Conservation (phyloP, 1,139 yeast genomes). For the Diutina sp. region DNA sequence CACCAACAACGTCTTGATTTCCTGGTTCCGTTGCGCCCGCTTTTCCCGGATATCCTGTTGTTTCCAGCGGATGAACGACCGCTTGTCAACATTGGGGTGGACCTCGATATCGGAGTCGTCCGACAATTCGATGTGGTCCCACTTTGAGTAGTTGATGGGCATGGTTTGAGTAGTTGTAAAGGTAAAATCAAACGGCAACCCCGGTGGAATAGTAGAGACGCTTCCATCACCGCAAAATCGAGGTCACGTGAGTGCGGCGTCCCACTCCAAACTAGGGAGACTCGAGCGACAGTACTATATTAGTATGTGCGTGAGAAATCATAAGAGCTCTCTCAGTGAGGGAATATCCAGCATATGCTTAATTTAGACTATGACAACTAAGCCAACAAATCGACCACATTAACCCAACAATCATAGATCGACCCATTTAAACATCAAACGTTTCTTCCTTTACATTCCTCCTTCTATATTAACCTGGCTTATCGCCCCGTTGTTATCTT, state of each 20-base stretch:
- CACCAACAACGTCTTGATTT: constrained; percentile 61
- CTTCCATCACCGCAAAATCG: background rate
- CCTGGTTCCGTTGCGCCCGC: constrained; percentile 65
- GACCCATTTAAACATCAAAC: too few relatives aligned
- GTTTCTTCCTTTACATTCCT: too few relatives aligned
- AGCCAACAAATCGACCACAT: too few relatives aligned
- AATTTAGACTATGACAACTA: too few relatives aligned
- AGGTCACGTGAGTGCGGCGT: background rate
- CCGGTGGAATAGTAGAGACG: background rate
- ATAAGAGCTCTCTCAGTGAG: too few relatives aligned
- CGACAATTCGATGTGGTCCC: constrained; percentile 93
- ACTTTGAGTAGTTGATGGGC: constrained; percentile 89
- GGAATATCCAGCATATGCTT: too few relatives aligned
- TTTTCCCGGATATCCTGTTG: constrained; percentile 96
- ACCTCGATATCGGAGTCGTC: constrained; percentile 96
- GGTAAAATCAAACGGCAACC: background rate
- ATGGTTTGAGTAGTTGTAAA: constrained; percentile 15
- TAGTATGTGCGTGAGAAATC: too few relatives aligned
- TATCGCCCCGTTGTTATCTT: background rate
- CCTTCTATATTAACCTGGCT: too few relatives aligned
- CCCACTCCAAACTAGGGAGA: too few relatives aligned
- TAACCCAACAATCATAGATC: too few relatives aligned
- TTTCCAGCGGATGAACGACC: constrained; percentile 88
- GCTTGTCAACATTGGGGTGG: constrained; percentile 95
- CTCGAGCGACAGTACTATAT: too few relatives aligned